phyloP scores from a whole-genome alignment of 257 asterid species.

The Penstemon barbatus region DNA sequence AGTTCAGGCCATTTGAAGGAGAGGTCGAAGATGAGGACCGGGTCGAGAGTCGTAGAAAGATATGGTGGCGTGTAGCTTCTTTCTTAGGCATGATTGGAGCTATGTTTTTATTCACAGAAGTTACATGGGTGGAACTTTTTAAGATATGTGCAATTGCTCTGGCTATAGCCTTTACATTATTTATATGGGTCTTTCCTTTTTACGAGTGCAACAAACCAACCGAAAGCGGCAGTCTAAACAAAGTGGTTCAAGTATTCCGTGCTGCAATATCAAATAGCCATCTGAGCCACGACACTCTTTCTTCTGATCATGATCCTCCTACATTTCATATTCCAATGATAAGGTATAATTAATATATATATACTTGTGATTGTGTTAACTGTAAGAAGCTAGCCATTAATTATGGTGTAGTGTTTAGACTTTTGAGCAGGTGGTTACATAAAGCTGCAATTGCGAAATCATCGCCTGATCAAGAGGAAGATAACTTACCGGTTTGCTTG shows the following conservation, averaged over 20 bases:
- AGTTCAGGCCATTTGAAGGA: background rate
- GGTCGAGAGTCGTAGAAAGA: conserved; percentile 13
- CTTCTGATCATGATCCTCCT: background rate
- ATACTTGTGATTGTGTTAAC: too few relatives aligned
- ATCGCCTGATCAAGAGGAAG: background rate
- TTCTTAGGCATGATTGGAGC: background rate
- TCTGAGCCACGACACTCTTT: background rate
- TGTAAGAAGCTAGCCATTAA: background rate
- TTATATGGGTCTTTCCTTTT: background rate
- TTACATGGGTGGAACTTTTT: background rate
- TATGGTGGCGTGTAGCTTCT: conserved; percentile 17
- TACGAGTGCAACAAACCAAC: conserved; percentile 1
- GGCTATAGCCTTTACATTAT: background rate
- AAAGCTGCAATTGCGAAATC: conserved; percentile 13
- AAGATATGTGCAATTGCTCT: background rate
- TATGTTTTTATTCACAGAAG: background rate
- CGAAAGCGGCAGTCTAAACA: background rate
- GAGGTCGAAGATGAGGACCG: background rate
- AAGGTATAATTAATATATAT: background rate
- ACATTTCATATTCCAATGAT: background rate
- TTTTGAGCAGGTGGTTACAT: conserved; percentile 20
- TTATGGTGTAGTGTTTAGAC: too few relatives aligned
- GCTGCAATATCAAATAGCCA: conserved; percentile 15
- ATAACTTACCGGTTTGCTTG: background rate
- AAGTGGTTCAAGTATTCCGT: background rate